Conservation (phyloP, 805 yeast genomes). For the Saccharomycopsis vini region DNA sequence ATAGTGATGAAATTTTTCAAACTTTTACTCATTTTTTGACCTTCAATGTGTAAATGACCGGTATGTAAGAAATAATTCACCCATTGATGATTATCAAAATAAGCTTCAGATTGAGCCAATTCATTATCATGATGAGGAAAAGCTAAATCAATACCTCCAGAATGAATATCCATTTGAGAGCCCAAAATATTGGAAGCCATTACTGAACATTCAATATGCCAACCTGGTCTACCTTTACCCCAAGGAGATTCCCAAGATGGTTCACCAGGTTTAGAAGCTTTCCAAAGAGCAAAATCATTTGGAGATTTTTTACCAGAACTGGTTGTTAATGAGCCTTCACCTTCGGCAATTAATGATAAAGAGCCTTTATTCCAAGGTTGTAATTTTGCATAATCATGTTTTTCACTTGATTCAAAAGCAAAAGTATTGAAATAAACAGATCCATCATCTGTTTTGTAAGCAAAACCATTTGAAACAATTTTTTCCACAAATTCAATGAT, state of each 20-base stretch:
- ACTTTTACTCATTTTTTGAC: constrained; percentile 96
- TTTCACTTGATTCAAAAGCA: constrained; percentile 59
- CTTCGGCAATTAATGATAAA: constrained; percentile 77
- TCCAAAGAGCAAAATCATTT: constrained; percentile 95
- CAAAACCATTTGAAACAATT: constrained; percentile 75
- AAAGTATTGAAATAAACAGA: constrained; percentile 93
- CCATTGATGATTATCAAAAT: constrained; percentile 87
- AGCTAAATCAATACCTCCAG: constrained; percentile 95
- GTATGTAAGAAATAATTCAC: constrained; percentile 93
- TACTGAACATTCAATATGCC: constrained; percentile 99
- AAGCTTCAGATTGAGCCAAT: constrained; percentile 94
- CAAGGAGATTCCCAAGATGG: constrained; percentile 94
- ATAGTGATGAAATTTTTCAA: constrained; percentile 92
- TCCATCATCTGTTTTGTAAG: constrained; percentile 76
- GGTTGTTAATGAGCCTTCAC: constrained; percentile 61
- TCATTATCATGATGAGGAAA: constrained; percentile 99
- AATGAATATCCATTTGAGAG: constrained; percentile 78
- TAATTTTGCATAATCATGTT: constrained; percentile 85
- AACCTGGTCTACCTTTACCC: constrained; percentile 98
- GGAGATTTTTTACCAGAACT: constrained; percentile 52
- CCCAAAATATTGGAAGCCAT: constrained; percentile 94
- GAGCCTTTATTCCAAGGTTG: constrained; percentile 98
- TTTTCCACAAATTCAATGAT: constrained; percentile 69
- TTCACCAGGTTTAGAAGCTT: constrained; percentile 92
- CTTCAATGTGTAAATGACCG: constrained; percentile 96